Conservation (phyloP, 2,329 filamentous ascomycete genomes). For the Penicillium janthinellum region DNA sequence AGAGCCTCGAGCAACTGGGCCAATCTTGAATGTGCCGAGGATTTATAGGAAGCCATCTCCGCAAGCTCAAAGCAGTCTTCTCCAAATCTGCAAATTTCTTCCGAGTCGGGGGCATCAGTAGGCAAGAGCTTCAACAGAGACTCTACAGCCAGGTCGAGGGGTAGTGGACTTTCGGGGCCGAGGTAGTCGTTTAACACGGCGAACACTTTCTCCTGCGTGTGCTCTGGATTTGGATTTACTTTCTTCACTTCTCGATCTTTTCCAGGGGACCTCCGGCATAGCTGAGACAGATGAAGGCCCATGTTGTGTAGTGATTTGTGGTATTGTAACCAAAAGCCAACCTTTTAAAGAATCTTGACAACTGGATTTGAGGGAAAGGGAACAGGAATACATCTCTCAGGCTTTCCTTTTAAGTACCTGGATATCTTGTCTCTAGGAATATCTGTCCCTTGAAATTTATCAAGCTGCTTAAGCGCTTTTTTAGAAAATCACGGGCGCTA, state of each 20-base stretch:
- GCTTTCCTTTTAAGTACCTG: neutral
- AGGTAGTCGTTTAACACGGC: neutral
- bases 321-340: neutral
- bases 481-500: constrained; percentile 25
- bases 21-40: neutral
- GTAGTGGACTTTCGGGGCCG: neutral
- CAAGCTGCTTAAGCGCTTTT: constrained; percentile 5
- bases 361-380: neutral
- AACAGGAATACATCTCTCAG: neutral
- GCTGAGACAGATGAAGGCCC: neutral
- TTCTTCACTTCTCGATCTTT: neutral
- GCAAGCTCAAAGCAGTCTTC: constrained; percentile 8
- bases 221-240: neutral
- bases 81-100: constrained; percentile 1
- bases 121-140: constrained; percentile 7
- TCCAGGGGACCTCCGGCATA: neutral
- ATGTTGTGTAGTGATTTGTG: neutral
- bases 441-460: neutral
- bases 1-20: constrained; percentile 5
- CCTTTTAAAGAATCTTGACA: neutral
- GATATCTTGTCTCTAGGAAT: neutral
- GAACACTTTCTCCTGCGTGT: neutral
- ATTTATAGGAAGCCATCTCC: neutral
- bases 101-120: neutral
- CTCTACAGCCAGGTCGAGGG: constrained; percentile 1